A percentile compares a stretch with the other conserved stretches of the same genome.
These are phyloP conservation scores for Ophiostoma australiae DNA, from an alignment of 2,329 filamentous ascomycete species.

Conservation along the genomic window DNA sequence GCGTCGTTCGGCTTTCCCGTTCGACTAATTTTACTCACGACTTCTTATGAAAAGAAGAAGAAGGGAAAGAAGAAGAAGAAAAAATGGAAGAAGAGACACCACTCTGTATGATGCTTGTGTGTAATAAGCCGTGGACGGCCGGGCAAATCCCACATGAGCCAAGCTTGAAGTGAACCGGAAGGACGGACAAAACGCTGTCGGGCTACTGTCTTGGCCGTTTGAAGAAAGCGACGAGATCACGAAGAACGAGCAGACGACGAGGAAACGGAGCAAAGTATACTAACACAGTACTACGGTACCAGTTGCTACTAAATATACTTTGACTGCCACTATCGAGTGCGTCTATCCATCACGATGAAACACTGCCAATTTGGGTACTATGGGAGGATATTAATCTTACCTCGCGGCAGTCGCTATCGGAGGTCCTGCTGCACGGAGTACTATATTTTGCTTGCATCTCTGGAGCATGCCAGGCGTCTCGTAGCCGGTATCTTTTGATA, in stretches of 20 bases:
- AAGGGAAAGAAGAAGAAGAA: background rate
- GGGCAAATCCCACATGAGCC: background rate
- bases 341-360: conserved; percentile 1
- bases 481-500: too few relatives aligned
- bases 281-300: background rate
- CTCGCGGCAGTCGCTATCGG: background rate
- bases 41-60: too few relatives aligned
- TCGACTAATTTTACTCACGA: background rate
- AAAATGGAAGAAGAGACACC: too few relatives aligned
- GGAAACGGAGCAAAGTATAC: background rate
- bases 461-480: too few relatives aligned
- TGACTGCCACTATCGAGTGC: background rate
- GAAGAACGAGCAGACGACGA: background rate
- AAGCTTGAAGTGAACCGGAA: background rate
- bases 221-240: background rate
- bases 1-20: background rate
- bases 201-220: background rate
- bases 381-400: background rate
- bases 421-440: background rate
- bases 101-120: background rate
- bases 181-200: background rate
- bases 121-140: background rate
- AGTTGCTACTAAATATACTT: background rate
- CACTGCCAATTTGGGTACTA: conserved; percentile 5
- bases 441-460: too few relatives aligned